These are phyloP conservation scores for Funneliformis mosseae DNA, from an alignment of 192 early-diverging fungal species.

Conservation along the genomic window DNA sequence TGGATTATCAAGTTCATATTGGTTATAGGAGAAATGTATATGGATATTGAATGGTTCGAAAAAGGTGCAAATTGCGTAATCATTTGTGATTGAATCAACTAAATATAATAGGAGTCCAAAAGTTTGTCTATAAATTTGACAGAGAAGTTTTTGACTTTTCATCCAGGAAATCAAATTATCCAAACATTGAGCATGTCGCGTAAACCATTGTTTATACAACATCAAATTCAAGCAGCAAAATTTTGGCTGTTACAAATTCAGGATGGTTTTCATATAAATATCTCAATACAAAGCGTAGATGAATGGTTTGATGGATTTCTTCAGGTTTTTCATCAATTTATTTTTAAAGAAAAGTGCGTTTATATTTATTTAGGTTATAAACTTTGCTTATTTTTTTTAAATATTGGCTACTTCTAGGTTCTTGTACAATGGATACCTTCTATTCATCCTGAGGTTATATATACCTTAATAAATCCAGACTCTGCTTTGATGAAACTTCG, in stretches of 20 bases:
- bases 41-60: conserved; percentile 42
- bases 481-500: conserved; percentile 27
- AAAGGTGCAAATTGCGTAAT: conserved; percentile 43
- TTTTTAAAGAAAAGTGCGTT: neutral
- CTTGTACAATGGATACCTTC: conserved; percentile 20
- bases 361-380: neutral
- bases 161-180: conserved; percentile 42
- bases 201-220: conserved; percentile 29
- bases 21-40: conserved; percentile 32
- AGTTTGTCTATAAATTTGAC: conserved; percentile 17
- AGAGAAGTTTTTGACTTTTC: neutral
- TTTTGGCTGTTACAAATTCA: conserved; percentile 40
- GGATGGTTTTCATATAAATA: conserved; percentile 9
- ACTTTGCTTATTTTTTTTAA: neutral
- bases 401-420: neutral
- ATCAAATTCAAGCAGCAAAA: conserved; percentile 36
- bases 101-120: conserved; percentile 22
- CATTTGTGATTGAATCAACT: conserved; percentile 7
- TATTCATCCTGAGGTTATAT: conserved; percentile 26
- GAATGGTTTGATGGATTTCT: conserved; percentile 27
- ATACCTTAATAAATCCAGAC: conserved; percentile 19
- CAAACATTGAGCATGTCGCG: conserved; percentile 37
- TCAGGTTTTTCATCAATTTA: conserved; percentile 2
- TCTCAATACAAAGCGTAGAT: conserved; percentile 19
- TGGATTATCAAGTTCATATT: conserved; percentile 42